phyloP scores from a whole-genome alignment of 2,329 filamentous ascomycete genomes.

The Emergomyces orientalis region DNA sequence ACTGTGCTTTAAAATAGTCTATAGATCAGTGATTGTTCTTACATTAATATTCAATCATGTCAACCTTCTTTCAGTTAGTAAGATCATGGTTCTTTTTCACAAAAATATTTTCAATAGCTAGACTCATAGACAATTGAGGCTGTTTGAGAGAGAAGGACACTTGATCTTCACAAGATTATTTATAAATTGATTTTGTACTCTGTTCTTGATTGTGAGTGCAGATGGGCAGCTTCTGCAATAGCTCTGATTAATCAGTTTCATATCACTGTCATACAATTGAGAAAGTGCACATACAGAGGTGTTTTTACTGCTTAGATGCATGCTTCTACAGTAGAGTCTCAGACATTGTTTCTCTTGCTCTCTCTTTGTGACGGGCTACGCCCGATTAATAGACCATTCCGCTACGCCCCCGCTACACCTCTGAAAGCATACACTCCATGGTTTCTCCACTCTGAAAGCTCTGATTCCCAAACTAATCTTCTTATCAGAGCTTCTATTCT shows the following conservation, averaged over 20 bases:
- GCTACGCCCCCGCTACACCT: too few species aligned
- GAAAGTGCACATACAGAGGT: not conserved
- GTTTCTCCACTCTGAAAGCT: too few species aligned
- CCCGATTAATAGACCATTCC: too few species aligned
- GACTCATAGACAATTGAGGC: not conserved
- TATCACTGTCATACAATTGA: slow-evolving; percentile 2
- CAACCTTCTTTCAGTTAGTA: not conserved
- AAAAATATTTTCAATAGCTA: slow-evolving; percentile 5
- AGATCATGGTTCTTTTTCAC: not conserved
- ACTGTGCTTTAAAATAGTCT: slow-evolving; percentile 19
- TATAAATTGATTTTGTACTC: slow-evolving; percentile 2
- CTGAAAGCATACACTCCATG: too few species aligned
- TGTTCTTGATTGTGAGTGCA: not conserved
- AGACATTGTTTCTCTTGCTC: not conserved
- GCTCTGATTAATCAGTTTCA: slow-evolving; percentile 2
- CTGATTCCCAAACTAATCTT: too few species aligned
- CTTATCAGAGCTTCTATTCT: too few species aligned
- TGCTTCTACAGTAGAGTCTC: not conserved
- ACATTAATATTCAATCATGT: slow-evolving; percentile 22
- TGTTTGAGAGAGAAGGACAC: not conserved
- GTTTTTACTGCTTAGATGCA: not conserved
- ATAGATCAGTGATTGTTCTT: slow-evolving; percentile 20
- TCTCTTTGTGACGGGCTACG: too few species aligned
- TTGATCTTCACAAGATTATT: slow-evolving; percentile 6
- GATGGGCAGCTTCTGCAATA: slow-evolving; percentile 3